Percentiles rank a stretch among this genome's conserved stretches.
phyloP scores from a whole-genome alignment of 2,329 filamentous ascomycete species.

The Elsinoe fawcettii region DNA sequence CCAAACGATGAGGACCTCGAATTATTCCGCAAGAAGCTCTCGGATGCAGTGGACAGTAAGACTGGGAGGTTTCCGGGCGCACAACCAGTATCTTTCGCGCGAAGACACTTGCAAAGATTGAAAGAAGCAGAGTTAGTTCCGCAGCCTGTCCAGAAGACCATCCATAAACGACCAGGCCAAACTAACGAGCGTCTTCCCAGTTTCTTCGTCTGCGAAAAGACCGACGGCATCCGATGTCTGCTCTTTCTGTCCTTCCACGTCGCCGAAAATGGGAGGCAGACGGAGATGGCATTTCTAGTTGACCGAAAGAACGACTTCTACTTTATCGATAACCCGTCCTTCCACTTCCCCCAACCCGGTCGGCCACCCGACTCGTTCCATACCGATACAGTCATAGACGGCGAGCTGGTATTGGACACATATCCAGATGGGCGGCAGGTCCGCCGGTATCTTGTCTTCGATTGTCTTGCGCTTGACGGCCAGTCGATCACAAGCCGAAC shows the following conservation, averaged over 20 bases:
- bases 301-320: constrained; percentile 98
- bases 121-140: constrained; percentile 60
- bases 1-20: constrained; percentile 21
- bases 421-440: constrained; percentile 58
- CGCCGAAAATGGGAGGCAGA: constrained; percentile 25
- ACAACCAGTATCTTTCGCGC: constrained; percentile 86
- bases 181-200: constrained; percentile 32
- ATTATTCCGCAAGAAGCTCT: constrained; percentile 25
- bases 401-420: constrained; percentile 68
- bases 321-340: constrained; percentile 58
- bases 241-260: constrained; percentile 69
- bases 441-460: constrained; percentile 85
- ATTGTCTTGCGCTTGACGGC: constrained; percentile 76
- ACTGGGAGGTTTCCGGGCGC: constrained; percentile 73
- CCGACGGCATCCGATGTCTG: constrained; percentile 91
- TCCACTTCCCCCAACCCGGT: constrained; percentile 72
- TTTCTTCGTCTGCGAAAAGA: constrained; percentile 98
- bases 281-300: constrained; percentile 80
- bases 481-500: constrained; percentile 68
- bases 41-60: constrained; percentile 59
- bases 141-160: background rate
- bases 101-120: constrained; percentile 74
- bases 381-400: constrained; percentile 70
- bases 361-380: constrained; percentile 62
- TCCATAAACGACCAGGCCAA: background rate